Base-by-base conservation (phyloP, 2,329 filamentous ascomycete species). In the Colletotrichum lindemuthianum region DNA sequence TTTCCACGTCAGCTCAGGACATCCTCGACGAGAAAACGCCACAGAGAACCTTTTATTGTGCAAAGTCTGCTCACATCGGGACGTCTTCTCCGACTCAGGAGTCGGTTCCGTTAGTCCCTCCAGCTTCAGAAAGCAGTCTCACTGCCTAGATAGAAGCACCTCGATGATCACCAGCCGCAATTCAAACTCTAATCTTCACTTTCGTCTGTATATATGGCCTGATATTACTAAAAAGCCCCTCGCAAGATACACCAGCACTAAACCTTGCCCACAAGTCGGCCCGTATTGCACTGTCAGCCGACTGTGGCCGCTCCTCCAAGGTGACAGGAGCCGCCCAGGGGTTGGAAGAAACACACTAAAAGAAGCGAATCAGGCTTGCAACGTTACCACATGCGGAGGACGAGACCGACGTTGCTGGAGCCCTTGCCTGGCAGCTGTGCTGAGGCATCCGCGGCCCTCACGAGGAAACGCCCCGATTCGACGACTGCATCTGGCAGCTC, bases 131-230 rank as follows among this genome's bases (percentile, higher is more conserved):
- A 24, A 24, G 24, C 24, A 24, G 45, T 33, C 11, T 48, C 45
- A 48, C 45, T 32, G 5, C 24, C 24, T 24, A 24, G 24, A 24
- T 24, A 48, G 16, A 48, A 32, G 8, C 24, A 48, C 11, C 10
- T 34, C 45, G 11, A 48, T 16, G 45, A 33, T 48, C 13, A n/a
- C 15, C 15, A 16, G 10, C 5, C 15, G 41, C 36, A 16, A 33
- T 10, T 11, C 10, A 39, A 48, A 52, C 48, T 63, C 60, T 16
- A 52, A 15, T 41, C 11, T n/a, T 4, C 41, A 36, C 41, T 36
- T 53, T 37, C 52, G 33, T 61, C 53, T 41, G 59, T 41, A 43
- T 36, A 45, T 12, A 53, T 59, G 55, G 48, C 48, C 60, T 53
- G 60, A 63, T 53, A 43, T 32, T 10, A 13, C 39, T 48, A 12